phyloP scores from a whole-genome alignment of 441 rosid genomes.

The Biscutella auriculata region DNA sequence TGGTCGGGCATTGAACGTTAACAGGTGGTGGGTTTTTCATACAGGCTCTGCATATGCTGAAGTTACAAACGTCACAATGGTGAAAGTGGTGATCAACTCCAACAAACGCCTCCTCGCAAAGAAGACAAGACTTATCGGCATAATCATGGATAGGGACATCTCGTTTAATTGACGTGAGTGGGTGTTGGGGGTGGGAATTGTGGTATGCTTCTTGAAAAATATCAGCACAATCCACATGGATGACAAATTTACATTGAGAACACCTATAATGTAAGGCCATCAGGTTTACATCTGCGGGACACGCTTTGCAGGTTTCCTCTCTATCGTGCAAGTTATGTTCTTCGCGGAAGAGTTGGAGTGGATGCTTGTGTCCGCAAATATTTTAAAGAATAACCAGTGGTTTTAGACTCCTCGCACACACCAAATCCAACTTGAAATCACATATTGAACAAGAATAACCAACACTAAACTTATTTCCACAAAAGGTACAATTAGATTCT shows the following conservation, averaged over 20 bases:
- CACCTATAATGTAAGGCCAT: background rate
- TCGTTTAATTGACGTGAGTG: background rate
- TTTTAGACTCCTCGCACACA: background rate
- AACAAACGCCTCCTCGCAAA: background rate
- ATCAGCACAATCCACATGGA: background rate
- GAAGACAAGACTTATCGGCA: background rate
- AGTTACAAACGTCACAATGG: background rate
- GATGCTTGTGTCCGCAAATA: background rate
- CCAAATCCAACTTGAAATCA: background rate
- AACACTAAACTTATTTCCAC: background rate
- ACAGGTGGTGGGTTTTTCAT: background rate
- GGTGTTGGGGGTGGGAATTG: background rate
- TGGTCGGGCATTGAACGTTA: background rate
- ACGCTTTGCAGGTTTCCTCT: background rate
- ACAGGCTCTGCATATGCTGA: background rate
- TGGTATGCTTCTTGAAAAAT: background rate
- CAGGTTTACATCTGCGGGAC: no score
- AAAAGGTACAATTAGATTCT: background rate
- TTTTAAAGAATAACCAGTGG: background rate
- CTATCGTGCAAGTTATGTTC: background rate
- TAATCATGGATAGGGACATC: background rate
- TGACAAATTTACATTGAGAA: background rate
- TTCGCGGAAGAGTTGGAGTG: background rate
- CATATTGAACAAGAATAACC: slow-evolving; percentile 5
- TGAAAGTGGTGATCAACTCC: background rate